Conservation (phyloP, 768 basidiomycete species). For the Naganishia vishniacii region DNA sequence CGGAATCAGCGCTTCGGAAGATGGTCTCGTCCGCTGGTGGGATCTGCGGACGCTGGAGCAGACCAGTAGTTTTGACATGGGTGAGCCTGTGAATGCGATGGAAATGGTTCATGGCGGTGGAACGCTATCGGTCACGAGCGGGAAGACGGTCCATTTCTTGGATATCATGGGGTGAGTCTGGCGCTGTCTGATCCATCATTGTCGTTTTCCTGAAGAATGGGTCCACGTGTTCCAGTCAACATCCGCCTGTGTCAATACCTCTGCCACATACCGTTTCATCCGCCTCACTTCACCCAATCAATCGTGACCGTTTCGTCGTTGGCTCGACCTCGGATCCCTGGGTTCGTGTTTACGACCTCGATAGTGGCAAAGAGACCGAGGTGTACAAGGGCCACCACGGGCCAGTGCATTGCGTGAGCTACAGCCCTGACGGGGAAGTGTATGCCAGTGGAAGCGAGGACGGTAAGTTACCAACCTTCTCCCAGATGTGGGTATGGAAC, state of each 20-base stretch:
- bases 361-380: conserved; percentile 78
- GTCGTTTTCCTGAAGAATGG: conserved; percentile 48
- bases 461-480: conserved; percentile 38
- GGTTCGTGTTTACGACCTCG: conserved; percentile 85
- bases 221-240: conserved; percentile 56
- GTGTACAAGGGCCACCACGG: conserved; percentile 95
- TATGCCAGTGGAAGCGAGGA: conserved; percentile 93
- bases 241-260: conserved; percentile 67
- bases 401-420: conserved; percentile 88
- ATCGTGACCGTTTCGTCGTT: conserved; percentile 84
- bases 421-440: conserved; percentile 93
- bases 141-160: conserved; percentile 86
- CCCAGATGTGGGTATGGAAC: background rate
- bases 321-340: conserved; percentile 87
- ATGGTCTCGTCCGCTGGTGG: conserved; percentile 97
- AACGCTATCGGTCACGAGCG: conserved; percentile 81
- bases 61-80: conserved; percentile 65
- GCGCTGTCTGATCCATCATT: background rate
- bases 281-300: conserved; percentile 85
- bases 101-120: conserved; percentile 74
- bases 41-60: conserved; percentile 74
- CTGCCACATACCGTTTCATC: conserved; percentile 85
- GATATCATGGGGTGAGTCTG: conserved; percentile 51
- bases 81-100: conserved; percentile 84
- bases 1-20: conserved; percentile 79